These are phyloP conservation scores for Globisporangium abappressorium DNA, from an alignment of 352 stramenopile genomes.

Conservation along the genomic window DNA sequence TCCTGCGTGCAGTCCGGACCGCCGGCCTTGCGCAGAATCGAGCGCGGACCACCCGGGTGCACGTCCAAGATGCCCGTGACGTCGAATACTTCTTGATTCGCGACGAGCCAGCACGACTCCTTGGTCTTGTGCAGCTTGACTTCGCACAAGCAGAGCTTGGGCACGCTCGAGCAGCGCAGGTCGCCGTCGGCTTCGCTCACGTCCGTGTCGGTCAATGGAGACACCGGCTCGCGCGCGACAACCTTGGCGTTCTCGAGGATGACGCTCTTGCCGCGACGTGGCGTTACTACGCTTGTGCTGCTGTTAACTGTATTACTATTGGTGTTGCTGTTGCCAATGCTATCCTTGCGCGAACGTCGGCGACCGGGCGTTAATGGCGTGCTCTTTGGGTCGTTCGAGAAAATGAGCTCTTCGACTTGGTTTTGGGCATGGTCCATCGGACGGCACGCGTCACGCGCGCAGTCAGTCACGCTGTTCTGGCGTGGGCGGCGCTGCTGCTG, in stretches of 20 bases:
- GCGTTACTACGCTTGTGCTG: conserved; percentile 2
- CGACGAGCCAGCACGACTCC: conserved; percentile 95
- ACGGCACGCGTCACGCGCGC: conserved; percentile 40
- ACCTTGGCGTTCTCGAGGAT: conserved; percentile 19
- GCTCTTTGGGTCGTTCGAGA: conserved; percentile 1
- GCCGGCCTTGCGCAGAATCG: conserved; percentile 79
- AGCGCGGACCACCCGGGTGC: conserved; percentile 76
- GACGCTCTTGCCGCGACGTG: conserved; percentile 33
- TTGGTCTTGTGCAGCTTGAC: conserved; percentile 82
- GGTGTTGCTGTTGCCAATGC: conserved; percentile 11
- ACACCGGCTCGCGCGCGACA: conserved; percentile 8
- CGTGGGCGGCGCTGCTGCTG: conserved; percentile 21
- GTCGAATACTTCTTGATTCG: conserved; percentile 84
- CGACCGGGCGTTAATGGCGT: conserved; percentile 11
- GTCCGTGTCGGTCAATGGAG: conserved; percentile 15
- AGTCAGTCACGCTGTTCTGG: conserved; percentile 25
- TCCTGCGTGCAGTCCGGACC: conserved; percentile 68
- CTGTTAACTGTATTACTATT: neutral
- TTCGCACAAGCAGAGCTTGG: conserved; percentile 79
- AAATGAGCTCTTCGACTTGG: conserved; percentile 10
- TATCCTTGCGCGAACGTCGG: conserved; percentile 32
- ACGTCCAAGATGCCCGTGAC: conserved; percentile 71
- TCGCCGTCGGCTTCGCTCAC: conserved; percentile 22
- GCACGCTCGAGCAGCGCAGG: conserved; percentile 51
- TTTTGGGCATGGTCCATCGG: conserved; percentile 30